These are phyloP conservation scores for Monosporascus sp. DNA, from an alignment of 2,329 filamentous ascomycete genomes.

Conservation along the genomic window DNA sequence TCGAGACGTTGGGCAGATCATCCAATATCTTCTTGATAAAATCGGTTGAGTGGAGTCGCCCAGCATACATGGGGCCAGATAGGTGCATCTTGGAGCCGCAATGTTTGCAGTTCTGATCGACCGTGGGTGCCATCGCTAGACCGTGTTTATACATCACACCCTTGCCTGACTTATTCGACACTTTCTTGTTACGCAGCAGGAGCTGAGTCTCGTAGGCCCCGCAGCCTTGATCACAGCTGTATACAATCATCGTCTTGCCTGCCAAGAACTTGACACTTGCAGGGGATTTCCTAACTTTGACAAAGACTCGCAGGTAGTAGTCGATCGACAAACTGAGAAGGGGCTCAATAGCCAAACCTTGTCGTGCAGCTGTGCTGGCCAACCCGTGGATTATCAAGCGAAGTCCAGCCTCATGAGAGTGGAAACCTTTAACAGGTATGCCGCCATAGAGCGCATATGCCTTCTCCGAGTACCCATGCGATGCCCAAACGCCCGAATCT, in stretches of 20 bases:
- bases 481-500: constrained; percentile 91
- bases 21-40: constrained; percentile 79
- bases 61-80: constrained; percentile 91
- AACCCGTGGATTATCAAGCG: constrained; percentile 81
- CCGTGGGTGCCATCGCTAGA: constrained; percentile 65
- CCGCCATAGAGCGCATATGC: constrained; percentile 91
- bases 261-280: constrained; percentile 85
- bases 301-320: constrained; percentile 88
- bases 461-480: constrained; percentile 91
- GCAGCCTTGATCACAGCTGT: constrained; percentile 86
- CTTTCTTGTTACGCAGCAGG: constrained; percentile 63
- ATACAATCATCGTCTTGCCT: constrained; percentile 87
- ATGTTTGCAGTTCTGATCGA: constrained; percentile 66
- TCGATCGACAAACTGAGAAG: constrained; percentile 91
- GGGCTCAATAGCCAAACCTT: constrained; percentile 85
- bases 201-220: constrained; percentile 86
- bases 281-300: constrained; percentile 73
- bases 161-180: constrained; percentile 64
- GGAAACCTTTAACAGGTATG: constrained; percentile 74
- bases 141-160: constrained; percentile 73
- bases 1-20: constrained; percentile 62
- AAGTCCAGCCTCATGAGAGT: constrained; percentile 85
- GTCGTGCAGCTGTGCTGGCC: constrained; percentile 72
- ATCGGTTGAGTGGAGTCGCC: constrained; percentile 75
- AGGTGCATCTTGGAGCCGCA: constrained; percentile 85